phyloP scores from a whole-genome alignment of 2,329 filamentous ascomycete species.

The Dothiorella sarmentorum region DNA sequence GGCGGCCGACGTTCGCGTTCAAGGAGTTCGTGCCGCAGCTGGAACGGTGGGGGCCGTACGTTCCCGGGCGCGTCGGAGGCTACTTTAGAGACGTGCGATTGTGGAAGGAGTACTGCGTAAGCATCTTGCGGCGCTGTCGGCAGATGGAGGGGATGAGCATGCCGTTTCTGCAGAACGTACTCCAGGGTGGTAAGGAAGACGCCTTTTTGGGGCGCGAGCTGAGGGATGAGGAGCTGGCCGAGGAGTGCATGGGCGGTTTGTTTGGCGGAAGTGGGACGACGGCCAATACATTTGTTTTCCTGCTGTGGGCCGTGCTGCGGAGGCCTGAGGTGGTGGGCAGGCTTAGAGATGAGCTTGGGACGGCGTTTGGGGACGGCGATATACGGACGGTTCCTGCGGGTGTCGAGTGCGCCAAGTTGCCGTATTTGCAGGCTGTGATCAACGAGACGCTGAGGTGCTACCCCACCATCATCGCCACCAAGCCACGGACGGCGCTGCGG shows the following conservation, averaged over 20 bases:
- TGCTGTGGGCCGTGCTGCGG: neutral
- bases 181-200: neutral
- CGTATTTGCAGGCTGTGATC: slow-evolving; percentile 15
- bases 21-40: neutral
- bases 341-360: neutral
- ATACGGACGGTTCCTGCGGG: neutral
- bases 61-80: neutral
- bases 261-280: slow-evolving; percentile 15
- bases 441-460: slow-evolving; percentile 15
- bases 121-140: neutral
- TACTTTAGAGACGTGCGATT: neutral
- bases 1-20: neutral
- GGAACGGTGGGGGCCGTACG: neutral
- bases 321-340: neutral
- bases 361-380: neutral
- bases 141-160: neutral
- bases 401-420: neutral
- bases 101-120: neutral
- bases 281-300: slow-evolving; percentile 7
- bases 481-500: neutral
- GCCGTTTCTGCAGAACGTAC: neutral
- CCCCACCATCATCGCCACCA: slow-evolving; percentile 14
- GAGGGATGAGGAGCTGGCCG: neutral
- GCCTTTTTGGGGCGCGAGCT: neutral
- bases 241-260: slow-evolving; percentile 14